Evolutionary conservation across 257 asterid genomes (phyloP).

Genomic region (Craterostigma plantagineum): DNA sequence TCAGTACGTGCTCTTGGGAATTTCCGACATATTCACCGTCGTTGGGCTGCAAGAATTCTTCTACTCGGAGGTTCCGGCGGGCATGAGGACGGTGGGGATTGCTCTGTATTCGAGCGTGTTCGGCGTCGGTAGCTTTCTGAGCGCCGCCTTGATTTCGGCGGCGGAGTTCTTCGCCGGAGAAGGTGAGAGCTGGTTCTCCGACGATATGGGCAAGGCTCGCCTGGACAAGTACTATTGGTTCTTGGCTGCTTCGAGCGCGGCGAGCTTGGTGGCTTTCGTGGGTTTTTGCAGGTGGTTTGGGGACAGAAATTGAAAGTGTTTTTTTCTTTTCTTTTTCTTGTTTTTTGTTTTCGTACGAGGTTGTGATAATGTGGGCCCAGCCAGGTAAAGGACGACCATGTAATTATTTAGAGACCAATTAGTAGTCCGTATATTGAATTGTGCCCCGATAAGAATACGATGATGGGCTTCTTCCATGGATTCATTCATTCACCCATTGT

Average conservation of each 20-base stretch:
- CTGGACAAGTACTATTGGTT: slow-evolving; percentile 79
- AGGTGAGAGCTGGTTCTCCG: slow-evolving; percentile 50
- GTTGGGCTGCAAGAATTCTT: slow-evolving; percentile 97
- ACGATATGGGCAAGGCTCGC: slow-evolving; percentile 47
- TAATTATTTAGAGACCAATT: no score
- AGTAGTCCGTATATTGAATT: no score
- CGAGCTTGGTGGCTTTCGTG: slow-evolving; percentile 35
- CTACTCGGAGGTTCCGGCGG: slow-evolving; percentile 62
- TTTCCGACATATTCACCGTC: slow-evolving; percentile 84
- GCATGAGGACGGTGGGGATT: slow-evolving; percentile 79
- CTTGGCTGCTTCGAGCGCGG: slow-evolving; percentile 26
- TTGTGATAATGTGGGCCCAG: no score
- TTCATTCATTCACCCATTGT: no score
- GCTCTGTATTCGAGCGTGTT: slow-evolving; percentile 82
- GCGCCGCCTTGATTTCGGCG: slow-evolving; percentile 41
- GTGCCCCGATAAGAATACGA: no score
- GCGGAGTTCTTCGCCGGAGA: slow-evolving; percentile 39
- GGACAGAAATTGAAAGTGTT: slow-evolving; percentile 2
- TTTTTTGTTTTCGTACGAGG: no score
- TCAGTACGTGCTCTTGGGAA: slow-evolving; percentile 64
- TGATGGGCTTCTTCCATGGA: no score
- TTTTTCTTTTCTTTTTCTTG: no score
- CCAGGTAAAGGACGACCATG: no score
- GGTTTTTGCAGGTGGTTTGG: slow-evolving; percentile 27
- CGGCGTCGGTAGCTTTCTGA: slow-evolving; percentile 74